phyloP scores from a whole-genome alignment of 1,284 basidiomycete genomes.

The Volvariella surrecta region DNA sequence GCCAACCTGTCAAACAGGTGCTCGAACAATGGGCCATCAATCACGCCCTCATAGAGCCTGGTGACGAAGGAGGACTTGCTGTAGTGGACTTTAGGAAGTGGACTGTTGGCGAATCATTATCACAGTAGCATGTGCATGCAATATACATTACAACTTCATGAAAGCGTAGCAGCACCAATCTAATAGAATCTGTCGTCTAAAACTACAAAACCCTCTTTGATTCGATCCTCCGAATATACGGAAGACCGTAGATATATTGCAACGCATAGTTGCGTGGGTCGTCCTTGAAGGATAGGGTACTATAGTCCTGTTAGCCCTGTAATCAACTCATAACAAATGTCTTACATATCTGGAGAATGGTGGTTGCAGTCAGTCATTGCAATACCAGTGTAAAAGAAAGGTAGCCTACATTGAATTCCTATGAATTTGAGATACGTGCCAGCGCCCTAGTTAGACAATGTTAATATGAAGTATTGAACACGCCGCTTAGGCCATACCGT shows the following conservation, averaged over 20 bases:
- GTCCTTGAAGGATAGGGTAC: constrained; percentile 53
- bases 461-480: neutral
- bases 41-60: constrained; percentile 35
- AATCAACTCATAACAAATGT: neutral
- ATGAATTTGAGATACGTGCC: constrained; percentile 55
- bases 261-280: constrained; percentile 40
- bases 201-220: constrained; percentile 11
- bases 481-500: constrained; percentile 30
- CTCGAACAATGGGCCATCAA: constrained; percentile 61
- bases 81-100: constrained; percentile 62
- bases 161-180: no score
- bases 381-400: constrained; percentile 2
- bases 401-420: constrained; percentile 48
- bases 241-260: constrained; percentile 31
- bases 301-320: constrained; percentile 14
- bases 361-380: neutral
- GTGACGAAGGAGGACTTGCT: constrained; percentile 37
- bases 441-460: constrained; percentile 31
- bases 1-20: constrained; percentile 52
- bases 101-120: constrained; percentile 45
- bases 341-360: constrained; percentile 37
- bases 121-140: no score
- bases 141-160: no score
- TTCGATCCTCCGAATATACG: constrained; percentile 26
- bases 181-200: no score